phyloP scores from a whole-genome alignment of 345 rosid species.

The Carallia pectinifolia region DNA sequence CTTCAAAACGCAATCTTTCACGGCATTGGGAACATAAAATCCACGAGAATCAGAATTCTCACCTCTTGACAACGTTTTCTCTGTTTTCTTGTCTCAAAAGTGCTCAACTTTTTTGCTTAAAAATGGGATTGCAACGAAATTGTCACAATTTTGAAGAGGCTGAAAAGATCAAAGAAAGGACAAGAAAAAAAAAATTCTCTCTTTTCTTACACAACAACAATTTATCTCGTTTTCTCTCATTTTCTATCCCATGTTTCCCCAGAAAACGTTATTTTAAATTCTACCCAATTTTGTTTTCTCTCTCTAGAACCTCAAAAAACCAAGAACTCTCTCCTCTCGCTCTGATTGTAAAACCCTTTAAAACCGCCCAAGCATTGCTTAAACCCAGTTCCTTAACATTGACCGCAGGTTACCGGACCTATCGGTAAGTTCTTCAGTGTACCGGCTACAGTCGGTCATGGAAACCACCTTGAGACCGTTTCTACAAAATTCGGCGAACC shows the following conservation, averaged over 20 bases:
- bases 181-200: slow-evolving; percentile 15
- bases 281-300: slow-evolving; percentile 5
- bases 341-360: slow-evolving; percentile 27
- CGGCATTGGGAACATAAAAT: slow-evolving; percentile 13
- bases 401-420: slow-evolving; percentile 16
- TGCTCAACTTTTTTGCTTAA: slow-evolving; percentile 1
- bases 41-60: slow-evolving; percentile 16
- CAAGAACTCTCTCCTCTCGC: neutral
- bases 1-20: neutral
- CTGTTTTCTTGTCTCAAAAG: slow-evolving; percentile 10
- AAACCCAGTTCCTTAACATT: slow-evolving; percentile 26
- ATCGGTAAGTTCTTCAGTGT: neutral
- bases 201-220: slow-evolving; percentile 9
- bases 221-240: slow-evolving; percentile 22
- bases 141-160: slow-evolving; percentile 12
- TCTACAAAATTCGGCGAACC: slow-evolving; percentile 3
- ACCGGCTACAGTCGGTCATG: neutral
- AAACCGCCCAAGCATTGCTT: slow-evolving; percentile 18
- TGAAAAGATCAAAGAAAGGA: slow-evolving; percentile 12
- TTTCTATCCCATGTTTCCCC: slow-evolving; percentile 44
- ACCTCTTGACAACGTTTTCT: slow-evolving; percentile 29
- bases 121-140: slow-evolving; percentile 20
- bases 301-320: neutral
- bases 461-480: slow-evolving; percentile 4
- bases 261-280: slow-evolving; percentile 25